Evolutionary conservation across 1,284 basidiomycete species (phyloP).

Genomic region (Cronartium quercuum): DNA sequence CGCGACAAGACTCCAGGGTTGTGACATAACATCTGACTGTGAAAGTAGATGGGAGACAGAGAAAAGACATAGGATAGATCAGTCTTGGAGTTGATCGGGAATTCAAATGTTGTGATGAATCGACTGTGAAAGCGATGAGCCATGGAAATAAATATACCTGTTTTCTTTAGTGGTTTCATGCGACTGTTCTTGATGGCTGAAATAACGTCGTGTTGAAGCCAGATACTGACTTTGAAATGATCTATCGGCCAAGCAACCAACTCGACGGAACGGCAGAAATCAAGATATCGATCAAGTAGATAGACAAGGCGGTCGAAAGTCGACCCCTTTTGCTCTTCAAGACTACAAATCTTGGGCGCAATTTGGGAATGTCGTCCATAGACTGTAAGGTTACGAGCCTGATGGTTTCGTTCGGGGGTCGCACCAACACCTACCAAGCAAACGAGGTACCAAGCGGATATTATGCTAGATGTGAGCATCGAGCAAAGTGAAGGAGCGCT

Average conservation of each 20-base stretch:
- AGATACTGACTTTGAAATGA: conserved; percentile 29
- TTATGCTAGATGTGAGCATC: neutral
- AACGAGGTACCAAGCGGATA: neutral
- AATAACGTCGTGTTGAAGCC: conserved; percentile 32
- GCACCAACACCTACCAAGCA: neutral
- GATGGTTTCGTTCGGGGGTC: neutral
- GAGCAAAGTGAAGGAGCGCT: neutral
- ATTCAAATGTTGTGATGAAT: too few species aligned
- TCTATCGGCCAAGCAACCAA: conserved; percentile 28
- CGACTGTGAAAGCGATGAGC: too few species aligned
- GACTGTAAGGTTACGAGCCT: neutral
- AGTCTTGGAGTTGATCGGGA: too few species aligned
- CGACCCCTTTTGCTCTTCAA: neutral
- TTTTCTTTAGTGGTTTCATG: conserved; percentile 27
- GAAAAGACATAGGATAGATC: too few species aligned
- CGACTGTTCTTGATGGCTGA: conserved; percentile 23
- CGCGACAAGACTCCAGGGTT: conserved; percentile 16
- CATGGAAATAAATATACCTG: neutral
- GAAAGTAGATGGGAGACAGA: too few species aligned
- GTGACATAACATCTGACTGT: conserved; percentile 33
- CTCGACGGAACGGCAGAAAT: conserved; percentile 9
- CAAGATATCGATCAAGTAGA: conserved; percentile 32
- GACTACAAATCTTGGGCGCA: neutral
- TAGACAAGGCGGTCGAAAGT: conserved; percentile 32
- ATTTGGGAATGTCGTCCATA: neutral